Base-by-base conservation (phyloP, 225 moss, liverwort and hornwort genomes). In the Marchantia paleacea region DNA sequence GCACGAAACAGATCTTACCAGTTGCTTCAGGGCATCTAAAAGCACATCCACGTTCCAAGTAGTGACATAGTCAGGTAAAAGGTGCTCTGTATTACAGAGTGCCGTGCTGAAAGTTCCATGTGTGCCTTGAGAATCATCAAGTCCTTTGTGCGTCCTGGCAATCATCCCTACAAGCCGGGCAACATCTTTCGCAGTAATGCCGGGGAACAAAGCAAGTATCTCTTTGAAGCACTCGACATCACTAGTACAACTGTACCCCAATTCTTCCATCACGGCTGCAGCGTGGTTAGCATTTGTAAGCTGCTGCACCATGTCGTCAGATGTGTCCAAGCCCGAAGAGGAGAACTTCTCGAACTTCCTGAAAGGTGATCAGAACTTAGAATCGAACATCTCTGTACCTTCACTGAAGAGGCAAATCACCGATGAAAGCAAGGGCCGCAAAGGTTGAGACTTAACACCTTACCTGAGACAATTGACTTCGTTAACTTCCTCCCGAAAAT, bases 171-270 rank as follows among this genome's bases (percentile, higher is more conserved):
- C 83, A 52, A 95, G 81, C 77, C 88, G 87, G 25, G 93, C 93
- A 72, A 95, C 91, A 75, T 89, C 93, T 79, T 86, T 85, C 79
- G 90, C 97, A 63, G 80, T 62, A 63, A 95, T 75, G 48, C 86
- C 80, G 72, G 93, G 90, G 85, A 91, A 90, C 72, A 80, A 83
- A 64, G 90, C 86, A 51, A 99, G 79, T 49, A 99, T 88, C 82
- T 95, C 95, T 83, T 91, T 99, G 90, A 93, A 99, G 81, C 93
- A 93, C 64, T 94, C 90, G 39, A 92, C 85, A 85, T 86, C 90
- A 75, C 79, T 84, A 13, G 97, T 94, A 84, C 97, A 99, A 72
- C 91, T 88, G 72, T 90, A 94, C 81, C 97, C 95, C 65, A 99
- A 89, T 81, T 99, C 97, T 80, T 99, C 97, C 85, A 95, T 78